phyloP scores from a whole-genome alignment of 306 rosid species.

The Inga oerstediana region DNA sequence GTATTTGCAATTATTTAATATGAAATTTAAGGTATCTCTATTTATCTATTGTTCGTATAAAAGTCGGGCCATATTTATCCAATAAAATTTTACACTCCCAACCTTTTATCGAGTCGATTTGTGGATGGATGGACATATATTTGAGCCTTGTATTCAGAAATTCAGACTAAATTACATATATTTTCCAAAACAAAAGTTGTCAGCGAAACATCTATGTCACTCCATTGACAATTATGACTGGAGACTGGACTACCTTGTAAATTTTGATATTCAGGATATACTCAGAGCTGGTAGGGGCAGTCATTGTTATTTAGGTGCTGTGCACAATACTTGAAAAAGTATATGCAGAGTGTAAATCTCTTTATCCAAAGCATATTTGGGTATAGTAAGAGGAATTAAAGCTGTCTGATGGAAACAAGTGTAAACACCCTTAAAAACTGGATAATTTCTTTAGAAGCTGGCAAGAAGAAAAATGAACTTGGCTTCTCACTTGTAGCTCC shows the following conservation, averaged over 20 bases:
- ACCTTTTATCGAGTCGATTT: background rate
- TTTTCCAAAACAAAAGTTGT: background rate
- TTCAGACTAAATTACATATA: background rate
- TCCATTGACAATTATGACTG: background rate
- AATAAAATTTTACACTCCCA: background rate
- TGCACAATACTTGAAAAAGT: background rate
- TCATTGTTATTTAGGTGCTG: background rate
- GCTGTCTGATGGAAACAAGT: background rate
- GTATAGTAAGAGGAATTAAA: background rate
- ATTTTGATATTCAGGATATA: background rate
- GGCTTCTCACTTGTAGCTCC: background rate
- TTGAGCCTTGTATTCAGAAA: background rate
- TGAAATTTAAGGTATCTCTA: slow-evolving; percentile 14
- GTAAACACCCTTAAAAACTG: background rate
- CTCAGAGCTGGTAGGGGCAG: background rate
- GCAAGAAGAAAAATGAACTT: background rate
- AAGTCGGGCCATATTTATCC: background rate
- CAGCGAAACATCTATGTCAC: background rate
- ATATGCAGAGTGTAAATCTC: background rate
- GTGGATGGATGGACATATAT: background rate
- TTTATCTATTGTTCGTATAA: background rate
- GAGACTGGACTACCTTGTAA: background rate
- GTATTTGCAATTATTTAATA: background rate
- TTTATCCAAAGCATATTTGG: background rate
- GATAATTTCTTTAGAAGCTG: background rate